Conservation (phyloP, 2,329 filamentous ascomycete species). For the Davidsoniella virescens region DNA sequence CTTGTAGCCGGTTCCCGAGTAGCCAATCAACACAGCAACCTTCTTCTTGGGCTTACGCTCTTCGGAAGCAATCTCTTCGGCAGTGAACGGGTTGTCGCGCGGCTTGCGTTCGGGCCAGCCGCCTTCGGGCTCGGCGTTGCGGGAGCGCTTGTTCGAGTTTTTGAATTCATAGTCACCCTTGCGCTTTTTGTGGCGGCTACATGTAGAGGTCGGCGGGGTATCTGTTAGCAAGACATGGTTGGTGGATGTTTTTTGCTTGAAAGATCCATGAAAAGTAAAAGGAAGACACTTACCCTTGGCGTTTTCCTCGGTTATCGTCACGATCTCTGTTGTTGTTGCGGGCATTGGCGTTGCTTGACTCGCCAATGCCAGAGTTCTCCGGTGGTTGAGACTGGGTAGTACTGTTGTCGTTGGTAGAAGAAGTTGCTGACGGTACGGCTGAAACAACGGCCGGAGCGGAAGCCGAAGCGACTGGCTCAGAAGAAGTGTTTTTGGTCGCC, state of each 20-base stretch:
- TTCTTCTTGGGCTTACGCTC: conserved; percentile 85
- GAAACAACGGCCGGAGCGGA: background rate
- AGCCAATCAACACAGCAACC: conserved; percentile 88
- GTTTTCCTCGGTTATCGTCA: conserved; percentile 6
- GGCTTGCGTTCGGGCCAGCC: conserved; percentile 12
- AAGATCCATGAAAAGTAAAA: background rate
- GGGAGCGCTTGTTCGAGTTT: conserved; percentile 10
- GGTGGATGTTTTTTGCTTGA: conserved; percentile 1
- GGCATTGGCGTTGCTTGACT: conserved; percentile 2
- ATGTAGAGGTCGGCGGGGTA: background rate
- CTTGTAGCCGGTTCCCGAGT: conserved; percentile 90
- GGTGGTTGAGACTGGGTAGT: background rate
- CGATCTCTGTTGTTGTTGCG: background rate
- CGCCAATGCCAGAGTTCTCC: conserved; percentile 1
- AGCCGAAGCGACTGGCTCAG: conserved; percentile 1
- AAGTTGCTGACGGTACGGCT: background rate
- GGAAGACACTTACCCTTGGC: conserved; percentile 9
- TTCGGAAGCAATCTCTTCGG: conserved; percentile 79
- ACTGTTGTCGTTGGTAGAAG: background rate
- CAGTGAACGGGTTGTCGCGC: conserved; percentile 33
- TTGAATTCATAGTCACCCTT: conserved; percentile 12
- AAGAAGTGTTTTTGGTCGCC: conserved; percentile 11
- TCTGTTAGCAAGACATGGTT: conserved; percentile 11
- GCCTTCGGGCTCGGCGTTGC: conserved; percentile 11
- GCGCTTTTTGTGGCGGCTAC: conserved; percentile 13